Percentiles rank a stretch among this genome's conserved stretches.
These are phyloP conservation scores for Quercus engelmannii DNA, from an alignment of 306 rosid genomes.

Conservation along the genomic window DNA sequence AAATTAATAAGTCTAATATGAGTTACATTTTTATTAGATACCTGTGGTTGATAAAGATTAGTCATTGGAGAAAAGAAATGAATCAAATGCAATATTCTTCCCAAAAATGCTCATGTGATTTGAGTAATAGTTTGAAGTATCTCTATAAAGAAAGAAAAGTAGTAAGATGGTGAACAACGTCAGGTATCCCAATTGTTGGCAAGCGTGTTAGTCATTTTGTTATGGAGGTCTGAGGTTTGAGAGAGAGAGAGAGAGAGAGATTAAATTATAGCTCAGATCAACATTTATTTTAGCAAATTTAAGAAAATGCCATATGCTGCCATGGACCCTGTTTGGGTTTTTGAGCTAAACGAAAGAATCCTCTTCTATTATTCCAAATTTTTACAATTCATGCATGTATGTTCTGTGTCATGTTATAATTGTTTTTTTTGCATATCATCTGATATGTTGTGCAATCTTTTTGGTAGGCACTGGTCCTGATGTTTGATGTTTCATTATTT, in stretches of 20 bases:
- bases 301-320: not conserved
- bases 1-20: not conserved
- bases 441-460: conserved; percentile 18
- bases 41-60: not conserved
- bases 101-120: not conserved
- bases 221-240: too few relatives aligned
- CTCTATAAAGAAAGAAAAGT: not conserved
- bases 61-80: not conserved
- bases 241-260: not conserved
- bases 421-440: conserved; percentile 17
- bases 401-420: not conserved
- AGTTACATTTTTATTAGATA: not conserved
- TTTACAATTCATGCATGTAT: not conserved
- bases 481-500: conserved; percentile 85
- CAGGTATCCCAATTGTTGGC: too few relatives aligned
- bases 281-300: not conserved
- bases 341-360: not conserved
- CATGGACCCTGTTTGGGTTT: not conserved
- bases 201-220: too few relatives aligned
- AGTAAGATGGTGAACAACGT: not conserved
- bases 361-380: not conserved
- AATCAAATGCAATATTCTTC: not conserved
- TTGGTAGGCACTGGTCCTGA: conserved; percentile 68
- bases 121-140: not conserved
- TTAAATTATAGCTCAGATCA: not conserved